Base-by-base conservation (phyloP, 768 basidiomycete genomes). In the Leccinum variicolor region DNA sequence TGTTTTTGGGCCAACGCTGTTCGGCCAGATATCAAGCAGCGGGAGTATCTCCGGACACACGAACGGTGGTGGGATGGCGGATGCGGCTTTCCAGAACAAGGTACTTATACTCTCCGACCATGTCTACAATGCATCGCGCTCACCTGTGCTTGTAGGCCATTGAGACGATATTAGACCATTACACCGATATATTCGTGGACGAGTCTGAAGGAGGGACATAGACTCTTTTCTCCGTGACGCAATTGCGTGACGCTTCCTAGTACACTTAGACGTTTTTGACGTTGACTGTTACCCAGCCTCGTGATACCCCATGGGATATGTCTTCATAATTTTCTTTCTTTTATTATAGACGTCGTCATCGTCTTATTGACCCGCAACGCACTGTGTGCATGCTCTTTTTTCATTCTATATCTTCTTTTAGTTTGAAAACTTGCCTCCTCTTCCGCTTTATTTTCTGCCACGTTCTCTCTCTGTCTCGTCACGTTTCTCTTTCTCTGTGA, bases 1-100 rank as follows among this genome's bases (percentile, higher is more conserved):
- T 66, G 93, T 99, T 19, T 98, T 99, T 73, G 97, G 97, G 4
- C 97, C 95, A n/a, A 98, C 96, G 5, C 76, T 99, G 21, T 90
- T 98, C 65, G 88, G 94, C n/a, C 83, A 84, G 64, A 77, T 82
- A 43, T 81, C 85, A 4, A 66, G 71, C 50, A 67, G 66, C 58
- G 73, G 76, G 36, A 74, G 76, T 58, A 62, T 74, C 45, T 80
- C 79, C 56, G 81, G 77, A 11, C 77, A 81, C 56, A 68, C 67
- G 51, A 77, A 79, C 28, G 78, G 77, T 52, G 81, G 77, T 51
- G 81, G 80, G 54, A 89, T 90, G 79, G 84, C 81, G 7, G 90
- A 90, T 67, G 78, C 89, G 23, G 76, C 83, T 31, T 79, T 78
- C 64, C 90, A 92, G 75, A 92, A 90, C 72, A 80, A 81, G 79